Evolutionary conservation across 2,329 filamentous ascomycete genomes (phyloP).

Genomic region (Chaetoscypha palmicola): DNA sequence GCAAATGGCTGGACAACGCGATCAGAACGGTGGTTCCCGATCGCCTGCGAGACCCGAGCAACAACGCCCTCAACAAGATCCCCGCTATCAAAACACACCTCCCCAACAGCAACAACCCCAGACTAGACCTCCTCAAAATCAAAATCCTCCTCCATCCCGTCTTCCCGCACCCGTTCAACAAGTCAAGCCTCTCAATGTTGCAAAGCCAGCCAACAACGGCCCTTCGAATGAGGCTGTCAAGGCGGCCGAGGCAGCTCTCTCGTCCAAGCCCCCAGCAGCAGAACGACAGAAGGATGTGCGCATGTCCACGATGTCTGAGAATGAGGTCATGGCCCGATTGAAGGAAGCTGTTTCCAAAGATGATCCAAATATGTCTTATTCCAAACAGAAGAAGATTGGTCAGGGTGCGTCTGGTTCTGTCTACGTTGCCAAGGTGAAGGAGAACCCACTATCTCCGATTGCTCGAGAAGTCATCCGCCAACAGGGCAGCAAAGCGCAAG

Average conservation of each 20-base stretch:
- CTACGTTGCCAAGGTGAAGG: slow-evolving; percentile 93
- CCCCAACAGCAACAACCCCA: slow-evolving; percentile 28
- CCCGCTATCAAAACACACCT: slow-evolving; percentile 36
- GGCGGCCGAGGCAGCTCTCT: slow-evolving; percentile 82
- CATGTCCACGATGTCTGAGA: slow-evolving; percentile 98
- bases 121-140: slow-evolving; percentile 41
- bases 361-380: slow-evolving; percentile 89
- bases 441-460: slow-evolving; percentile 72
- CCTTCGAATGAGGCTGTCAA: slow-evolving; percentile 63
- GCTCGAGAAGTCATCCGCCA: slow-evolving; percentile 72
- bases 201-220: slow-evolving; percentile 38
- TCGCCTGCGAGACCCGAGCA: slow-evolving; percentile 41
- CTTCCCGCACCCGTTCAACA: slow-evolving; percentile 45
- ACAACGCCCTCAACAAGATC: slow-evolving; percentile 26
- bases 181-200: slow-evolving; percentile 75
- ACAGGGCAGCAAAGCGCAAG: slow-evolving; percentile 76
- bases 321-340: slow-evolving; percentile 92
- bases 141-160: slow-evolving; percentile 40
- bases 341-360: slow-evolving; percentile 94
- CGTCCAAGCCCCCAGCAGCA: slow-evolving; percentile 65
- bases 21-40: slow-evolving; percentile 23
- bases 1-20: slow-evolving; percentile 39
- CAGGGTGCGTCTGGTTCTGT: slow-evolving; percentile 97
- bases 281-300: slow-evolving; percentile 86
- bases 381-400: slow-evolving; percentile 99